Conservation (phyloP, 2,329 filamentous ascomycete species). For the Metarhizium robertsii region DNA sequence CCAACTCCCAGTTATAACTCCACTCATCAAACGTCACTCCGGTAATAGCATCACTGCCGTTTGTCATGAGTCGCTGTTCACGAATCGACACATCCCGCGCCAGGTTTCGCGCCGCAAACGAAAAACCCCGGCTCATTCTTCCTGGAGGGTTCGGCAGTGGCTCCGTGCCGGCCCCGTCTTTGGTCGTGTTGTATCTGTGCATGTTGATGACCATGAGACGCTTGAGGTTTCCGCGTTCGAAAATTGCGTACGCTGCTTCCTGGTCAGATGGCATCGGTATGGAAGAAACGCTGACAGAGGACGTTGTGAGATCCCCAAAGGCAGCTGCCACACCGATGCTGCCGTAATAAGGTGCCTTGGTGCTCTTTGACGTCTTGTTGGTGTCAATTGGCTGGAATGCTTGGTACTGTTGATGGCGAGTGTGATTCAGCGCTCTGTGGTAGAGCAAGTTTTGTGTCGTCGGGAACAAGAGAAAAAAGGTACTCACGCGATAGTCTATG, state of each 20-base stretch:
- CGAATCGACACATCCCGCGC: constrained; percentile 12
- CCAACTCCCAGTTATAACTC: constrained; percentile 52
- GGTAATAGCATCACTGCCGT: constrained; percentile 54
- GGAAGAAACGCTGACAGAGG: constrained; percentile 34
- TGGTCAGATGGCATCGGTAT: constrained; percentile 29
- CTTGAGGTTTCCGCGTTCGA: constrained; percentile 22
- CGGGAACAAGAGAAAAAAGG: background rate
- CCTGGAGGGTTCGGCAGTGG: constrained; percentile 14
- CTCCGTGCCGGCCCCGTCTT: constrained; percentile 24
- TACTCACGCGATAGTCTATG: constrained; percentile 42
- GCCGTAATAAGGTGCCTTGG: constrained; percentile 57
- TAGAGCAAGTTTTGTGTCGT: too few species aligned
- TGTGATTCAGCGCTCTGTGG: too few species aligned
- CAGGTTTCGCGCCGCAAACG: constrained; percentile 23
- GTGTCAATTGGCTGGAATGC: constrained; percentile 51
- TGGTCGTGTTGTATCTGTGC: constrained; percentile 48
- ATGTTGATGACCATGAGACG: constrained; percentile 49
- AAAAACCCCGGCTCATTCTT: constrained; percentile 19
- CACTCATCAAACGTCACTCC: constrained; percentile 53
- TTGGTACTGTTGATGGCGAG: constrained; percentile 29
- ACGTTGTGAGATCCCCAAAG: background rate
- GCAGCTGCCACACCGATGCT: constrained; percentile 48
- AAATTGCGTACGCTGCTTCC: constrained; percentile 43
- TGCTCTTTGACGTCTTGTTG: constrained; percentile 38
- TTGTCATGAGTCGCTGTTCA: constrained; percentile 45